Conservation (phyloP, 345 rosid species). For the Pelargonium nanum region DNA sequence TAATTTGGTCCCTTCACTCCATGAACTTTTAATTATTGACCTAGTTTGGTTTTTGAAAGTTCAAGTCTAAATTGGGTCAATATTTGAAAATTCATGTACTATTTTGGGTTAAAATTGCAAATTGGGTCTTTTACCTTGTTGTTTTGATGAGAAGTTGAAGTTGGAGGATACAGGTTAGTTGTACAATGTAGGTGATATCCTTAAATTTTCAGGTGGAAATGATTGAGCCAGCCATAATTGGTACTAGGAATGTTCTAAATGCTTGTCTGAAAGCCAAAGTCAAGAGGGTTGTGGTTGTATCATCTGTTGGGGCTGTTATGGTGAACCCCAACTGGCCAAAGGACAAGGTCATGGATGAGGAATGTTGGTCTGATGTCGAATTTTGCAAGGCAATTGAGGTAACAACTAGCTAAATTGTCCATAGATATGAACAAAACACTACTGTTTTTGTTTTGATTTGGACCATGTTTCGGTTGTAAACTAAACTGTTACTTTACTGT, state of each 20-base stretch:
- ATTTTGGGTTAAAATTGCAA: too few species aligned
- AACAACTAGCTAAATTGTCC: too few species aligned
- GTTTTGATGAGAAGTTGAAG: too few species aligned
- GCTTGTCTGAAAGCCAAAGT: conserved; percentile 36
- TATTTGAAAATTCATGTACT: too few species aligned
- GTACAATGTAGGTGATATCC: too few species aligned
- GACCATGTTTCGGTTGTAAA: not conserved
- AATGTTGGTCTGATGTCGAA: conserved; percentile 34
- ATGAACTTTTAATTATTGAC: too few species aligned
- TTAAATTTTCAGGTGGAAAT: conserved; percentile 34
- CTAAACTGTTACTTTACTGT: not conserved
- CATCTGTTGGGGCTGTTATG: conserved; percentile 30
- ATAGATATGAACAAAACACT: not conserved
- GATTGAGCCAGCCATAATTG: conserved; percentile 31
- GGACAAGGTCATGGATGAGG: conserved; percentile 25
- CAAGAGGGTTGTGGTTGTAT: conserved; percentile 39
- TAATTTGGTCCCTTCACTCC: too few species aligned
- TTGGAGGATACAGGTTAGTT: too few species aligned
- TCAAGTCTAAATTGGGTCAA: too few species aligned
- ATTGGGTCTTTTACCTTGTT: too few species aligned
- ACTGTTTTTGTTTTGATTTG: not conserved
- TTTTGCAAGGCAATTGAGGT: conserved; percentile 26
- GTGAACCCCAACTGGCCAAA: conserved; percentile 31
- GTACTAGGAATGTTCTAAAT: conserved; percentile 34
- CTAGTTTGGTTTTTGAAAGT: too few species aligned